Evolutionary conservation across 2,329 filamentous ascomycete genomes (phyloP), one percentile per base, ranked within the genome.

Genomic region (Thelonectria discophora): DNA sequence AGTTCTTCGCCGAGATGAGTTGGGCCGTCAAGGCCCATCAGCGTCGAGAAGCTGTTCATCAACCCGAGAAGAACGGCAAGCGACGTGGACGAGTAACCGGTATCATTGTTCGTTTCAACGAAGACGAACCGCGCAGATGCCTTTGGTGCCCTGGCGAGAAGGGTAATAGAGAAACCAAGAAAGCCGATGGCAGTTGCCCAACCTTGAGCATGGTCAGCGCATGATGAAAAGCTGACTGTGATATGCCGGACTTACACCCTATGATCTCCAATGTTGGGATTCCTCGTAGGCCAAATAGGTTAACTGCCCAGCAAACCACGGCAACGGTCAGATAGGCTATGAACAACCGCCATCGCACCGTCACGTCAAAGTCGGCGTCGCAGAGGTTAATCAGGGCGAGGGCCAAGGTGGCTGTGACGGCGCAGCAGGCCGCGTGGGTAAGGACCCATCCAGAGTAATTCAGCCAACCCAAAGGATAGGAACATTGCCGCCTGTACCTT

Each of bases 401-500:
- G 6, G 34, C 47, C 4, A 59, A n/a, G 20, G 15, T 30, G 6
- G 56, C 34, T 5, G 15, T 17, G 34, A 59, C 53, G 10, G 56
- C 43, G 7, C 15, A 32, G 17, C 49, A 53, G 4, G 30, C 49
- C 12, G 49, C 56, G 20, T 30, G 15, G 6, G 56, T 59, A n/a
- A 54, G 47, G 20, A 59, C 34, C 56, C 56, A 59, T 40, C 56
- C 56, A 5, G 54, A 49, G 17, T 48, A 59, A 12, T 54, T 59
- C 12, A 59, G 18, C 56, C 50, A 54, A 17, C 56, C 56, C 12
- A 59, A 6, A 3, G 56, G 56, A 24, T 59, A 59, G n/a, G 15
- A 49, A 6, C 53, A 17, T 9, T 42, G 32, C 12, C 56, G n/a
- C 7, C 56, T 7, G 7, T 59, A 54, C 37, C 54, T 59, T 10